phyloP scores from a whole-genome alignment of 441 rosid genomes.

The Populus hybrid region DNA sequence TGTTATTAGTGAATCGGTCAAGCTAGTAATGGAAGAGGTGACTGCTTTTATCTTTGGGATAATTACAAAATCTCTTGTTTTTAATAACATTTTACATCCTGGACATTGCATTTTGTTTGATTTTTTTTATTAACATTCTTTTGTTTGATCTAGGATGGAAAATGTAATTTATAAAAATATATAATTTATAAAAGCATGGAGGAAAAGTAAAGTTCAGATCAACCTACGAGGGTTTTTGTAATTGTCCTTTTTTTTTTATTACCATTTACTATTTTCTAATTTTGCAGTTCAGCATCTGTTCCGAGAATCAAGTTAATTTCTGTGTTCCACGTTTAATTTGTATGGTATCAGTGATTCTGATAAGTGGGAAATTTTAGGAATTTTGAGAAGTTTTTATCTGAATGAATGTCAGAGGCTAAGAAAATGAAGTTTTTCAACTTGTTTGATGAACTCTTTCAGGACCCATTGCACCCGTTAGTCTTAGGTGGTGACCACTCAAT shows the following conservation, averaged over 20 bases:
- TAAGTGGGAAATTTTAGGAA: not conserved
- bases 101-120: not conserved
- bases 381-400: not conserved
- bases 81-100: not conserved
- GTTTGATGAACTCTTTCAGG: conserved; percentile 35
- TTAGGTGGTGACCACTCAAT: conserved; percentile 99
- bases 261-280: not conserved
- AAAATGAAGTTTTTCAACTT: not conserved
- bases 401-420: not conserved
- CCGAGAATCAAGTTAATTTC: not conserved
- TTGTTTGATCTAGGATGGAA: no score
- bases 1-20: conserved; percentile 82
- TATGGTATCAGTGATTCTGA: not conserved
- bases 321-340: not conserved
- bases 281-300: not conserved
- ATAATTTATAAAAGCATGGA: no score
- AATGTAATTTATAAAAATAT: no score
- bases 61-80: not conserved
- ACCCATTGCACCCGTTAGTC: conserved; percentile 81
- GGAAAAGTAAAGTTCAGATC: no score
- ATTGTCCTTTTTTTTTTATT: no score
- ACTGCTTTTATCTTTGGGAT: not conserved
- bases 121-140: not conserved
- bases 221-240: no score
- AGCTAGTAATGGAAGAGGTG: conserved; percentile 92